Evolutionary conservation across 345 rosid genomes (phyloP).

Genomic region (Salix koriyanagi): DNA sequence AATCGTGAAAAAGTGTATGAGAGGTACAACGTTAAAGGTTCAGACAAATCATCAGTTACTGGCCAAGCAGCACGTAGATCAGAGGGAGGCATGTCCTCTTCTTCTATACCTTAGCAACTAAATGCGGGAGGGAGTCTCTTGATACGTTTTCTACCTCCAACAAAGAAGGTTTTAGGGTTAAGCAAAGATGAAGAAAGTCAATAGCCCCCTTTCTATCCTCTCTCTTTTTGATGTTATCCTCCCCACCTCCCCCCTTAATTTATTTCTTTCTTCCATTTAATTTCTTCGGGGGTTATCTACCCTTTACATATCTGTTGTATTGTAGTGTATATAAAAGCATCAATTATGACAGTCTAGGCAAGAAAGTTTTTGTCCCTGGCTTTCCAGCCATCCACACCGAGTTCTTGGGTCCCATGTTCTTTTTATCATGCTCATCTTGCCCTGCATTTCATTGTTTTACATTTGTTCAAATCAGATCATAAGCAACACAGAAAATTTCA

Average conservation of each 20-base stretch:
- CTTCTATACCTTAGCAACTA: constrained; percentile 42
- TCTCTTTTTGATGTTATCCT: constrained; percentile 9
- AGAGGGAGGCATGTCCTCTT: constrained; percentile 49
- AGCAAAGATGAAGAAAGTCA: constrained; percentile 4
- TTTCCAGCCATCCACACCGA: not conserved
- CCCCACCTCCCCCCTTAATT: constrained; percentile 15
- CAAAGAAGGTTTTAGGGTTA: not conserved
- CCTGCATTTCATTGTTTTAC: not conserved
- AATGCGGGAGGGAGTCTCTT: constrained; percentile 18
- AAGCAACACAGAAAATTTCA: not conserved
- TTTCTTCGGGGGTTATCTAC: constrained; percentile 27
- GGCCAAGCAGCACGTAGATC: constrained; percentile 49
- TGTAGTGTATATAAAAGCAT: constrained; percentile 47
- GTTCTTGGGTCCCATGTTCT: not conserved
- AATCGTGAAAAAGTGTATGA: constrained; percentile 90
- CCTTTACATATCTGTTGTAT: constrained; percentile 38
- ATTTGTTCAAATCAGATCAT: not conserved
- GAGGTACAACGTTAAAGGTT: constrained; percentile 68
- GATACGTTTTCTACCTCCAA: constrained; percentile 17
- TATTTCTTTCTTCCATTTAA: constrained; percentile 25
- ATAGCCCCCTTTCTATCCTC: constrained; percentile 8
- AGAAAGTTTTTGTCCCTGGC: constrained; percentile 23
- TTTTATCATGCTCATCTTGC: not conserved
- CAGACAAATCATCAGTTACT: constrained; percentile 61
- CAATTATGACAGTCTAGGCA: constrained; percentile 23